These are phyloP conservation scores for Populus hybrid DNA, from an alignment of 441 rosid genomes.

Conservation along the genomic window DNA sequence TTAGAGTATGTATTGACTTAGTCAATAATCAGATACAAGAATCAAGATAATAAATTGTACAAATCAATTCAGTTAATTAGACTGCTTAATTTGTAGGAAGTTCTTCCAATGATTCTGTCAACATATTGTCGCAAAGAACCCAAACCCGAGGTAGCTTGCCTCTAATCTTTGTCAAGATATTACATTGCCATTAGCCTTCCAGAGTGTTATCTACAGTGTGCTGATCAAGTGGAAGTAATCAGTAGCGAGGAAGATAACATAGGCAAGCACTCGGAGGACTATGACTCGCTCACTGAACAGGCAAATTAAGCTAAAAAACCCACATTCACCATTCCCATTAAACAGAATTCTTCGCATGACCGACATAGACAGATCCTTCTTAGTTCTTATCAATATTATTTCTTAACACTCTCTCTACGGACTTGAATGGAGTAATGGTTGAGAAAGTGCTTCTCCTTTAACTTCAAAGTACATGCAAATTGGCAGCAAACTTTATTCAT, in stretches of 20 bases:
- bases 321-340: neutral
- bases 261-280: neutral
- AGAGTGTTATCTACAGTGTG: too few species aligned
- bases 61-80: too few species aligned
- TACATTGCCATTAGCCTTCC: neutral
- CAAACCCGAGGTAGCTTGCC: neutral
- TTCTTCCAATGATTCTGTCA: neutral
- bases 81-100: neutral
- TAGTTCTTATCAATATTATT: too few species aligned
- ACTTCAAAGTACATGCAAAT: neutral
- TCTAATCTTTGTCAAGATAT: neutral
- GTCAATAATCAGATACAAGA: too few species aligned
- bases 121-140: neutral
- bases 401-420: neutral
- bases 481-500: neutral
- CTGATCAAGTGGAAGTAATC: neutral
- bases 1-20: too few species aligned
- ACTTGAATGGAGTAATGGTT: neutral
- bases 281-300: neutral
- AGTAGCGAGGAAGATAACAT: neutral
- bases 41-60: too few species aligned
- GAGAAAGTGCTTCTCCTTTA: neutral
- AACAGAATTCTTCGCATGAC: neutral
- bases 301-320: neutral
- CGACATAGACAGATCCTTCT: neutral